Conservation (phyloP, 176 grass and related monocot genomes). For the Aegilops longissima region DNA sequence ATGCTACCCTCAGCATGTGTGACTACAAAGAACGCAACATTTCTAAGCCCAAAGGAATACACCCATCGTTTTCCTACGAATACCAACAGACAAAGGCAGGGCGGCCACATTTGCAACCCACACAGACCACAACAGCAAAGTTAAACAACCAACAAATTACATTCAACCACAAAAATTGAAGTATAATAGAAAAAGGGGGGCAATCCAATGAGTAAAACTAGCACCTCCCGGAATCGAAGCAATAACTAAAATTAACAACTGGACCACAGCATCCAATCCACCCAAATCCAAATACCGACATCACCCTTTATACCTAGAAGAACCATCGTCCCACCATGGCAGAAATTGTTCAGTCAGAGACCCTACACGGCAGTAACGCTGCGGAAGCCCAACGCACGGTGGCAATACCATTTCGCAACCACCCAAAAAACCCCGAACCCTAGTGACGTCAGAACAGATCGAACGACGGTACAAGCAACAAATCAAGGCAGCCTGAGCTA, state of each 20-base stretch:
- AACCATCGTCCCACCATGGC: background rate
- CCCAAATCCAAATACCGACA: background rate
- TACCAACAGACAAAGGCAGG: background rate
- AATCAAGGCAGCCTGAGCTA: background rate
- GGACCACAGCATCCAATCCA: slow-evolving; percentile 23
- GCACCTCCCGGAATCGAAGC: background rate
- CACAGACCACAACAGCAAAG: background rate
- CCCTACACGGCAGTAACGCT: background rate
- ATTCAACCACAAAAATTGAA: background rate
- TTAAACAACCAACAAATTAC: background rate
- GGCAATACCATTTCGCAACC: background rate
- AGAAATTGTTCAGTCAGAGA: background rate
- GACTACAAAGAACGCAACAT: background rate
- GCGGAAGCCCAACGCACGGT: background rate
- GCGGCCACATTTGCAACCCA: background rate
- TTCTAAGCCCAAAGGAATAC: background rate
- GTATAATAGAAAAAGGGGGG: background rate
- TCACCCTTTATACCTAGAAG: background rate
- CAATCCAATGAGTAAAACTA: slow-evolving; percentile 14
- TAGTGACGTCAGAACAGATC: background rate
- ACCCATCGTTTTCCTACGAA: background rate
- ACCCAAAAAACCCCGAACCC: background rate
- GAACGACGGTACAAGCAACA: background rate
- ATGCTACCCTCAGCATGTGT: background rate
- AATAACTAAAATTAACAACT: background rate